Base-by-base conservation (phyloP, 257 asterid genomes). In the Lantana camara region DNA sequence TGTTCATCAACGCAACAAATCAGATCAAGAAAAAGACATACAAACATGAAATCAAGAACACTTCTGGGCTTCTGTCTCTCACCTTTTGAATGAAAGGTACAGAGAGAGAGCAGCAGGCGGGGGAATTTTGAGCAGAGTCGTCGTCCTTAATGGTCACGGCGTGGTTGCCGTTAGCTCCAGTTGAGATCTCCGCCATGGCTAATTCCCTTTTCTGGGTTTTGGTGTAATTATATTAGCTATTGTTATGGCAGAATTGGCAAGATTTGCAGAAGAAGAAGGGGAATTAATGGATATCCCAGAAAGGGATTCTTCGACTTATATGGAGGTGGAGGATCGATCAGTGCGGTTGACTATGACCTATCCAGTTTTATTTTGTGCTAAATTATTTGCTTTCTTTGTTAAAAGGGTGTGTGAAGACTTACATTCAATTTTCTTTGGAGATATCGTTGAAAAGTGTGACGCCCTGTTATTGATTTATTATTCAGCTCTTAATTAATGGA, bases 41-140 rank as follows among this genome's bases (percentile, higher is more conserved):
- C n/a, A n/a, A n/a, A n/a, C n/a, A n/a, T n/a, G n/a, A n/a, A n/a
- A 40, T 40, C 46, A 40, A 30, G 35, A 30, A 40, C 15, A 40
- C 7, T 54, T 34, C 4, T 8, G 11, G 1, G 1, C 71, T 32
- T n/a, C n/a, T n/a, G n/a, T n/a, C n/a, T n/a, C n/a, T n/a, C n/a
- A 86, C 97, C 96, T 90, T 90, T 57, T 90, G 97, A 1, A 88
- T 20, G 27, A 90, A 90, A 55, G 95, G 83, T 40, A 88, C 50
- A 17, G 85, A 61, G 71, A 87, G 9, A 54, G 80, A 71, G 72
- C 61, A 62, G 48, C 81, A 73, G 20, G 63, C 66, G 7, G 78
- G 55, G 60, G 87, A 45, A 12, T 32, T 29, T 15, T 56, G 74
- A 32, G 54, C 16, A n/a, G 69, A 54, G 34, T 67, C 89, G n/a